A percentile compares a stretch with the other conserved stretches of the same genome.
phyloP scores from a whole-genome alignment of 2,329 filamentous ascomycete genomes.

The Lithohypha guttulata region DNA sequence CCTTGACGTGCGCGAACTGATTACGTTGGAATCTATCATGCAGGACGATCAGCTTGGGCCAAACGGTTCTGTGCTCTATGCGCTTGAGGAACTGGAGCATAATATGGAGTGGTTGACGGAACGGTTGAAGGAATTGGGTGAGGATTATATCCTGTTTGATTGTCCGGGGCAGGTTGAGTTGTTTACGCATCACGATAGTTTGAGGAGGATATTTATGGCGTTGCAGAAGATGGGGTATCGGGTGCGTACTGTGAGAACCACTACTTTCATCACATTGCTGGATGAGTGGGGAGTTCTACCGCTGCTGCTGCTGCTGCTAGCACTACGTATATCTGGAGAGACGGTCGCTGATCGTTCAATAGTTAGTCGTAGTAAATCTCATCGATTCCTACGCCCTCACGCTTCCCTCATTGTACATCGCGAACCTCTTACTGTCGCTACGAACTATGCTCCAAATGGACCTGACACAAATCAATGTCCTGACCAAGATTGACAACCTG shows the following conservation, averaged over 20 bases:
- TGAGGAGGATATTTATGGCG: slow-evolving; percentile 83
- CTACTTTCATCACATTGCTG: no score
- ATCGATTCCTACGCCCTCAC: slow-evolving; percentile 91
- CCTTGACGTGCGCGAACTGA: slow-evolving; percentile 77
- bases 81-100: slow-evolving; percentile 85
- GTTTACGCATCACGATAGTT: slow-evolving; percentile 85
- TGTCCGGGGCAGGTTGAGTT: slow-evolving; percentile 95
- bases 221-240: slow-evolving; percentile 86
- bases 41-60: slow-evolving; percentile 78
- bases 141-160: slow-evolving; percentile 91
- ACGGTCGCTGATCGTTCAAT: slow-evolving; percentile 24
- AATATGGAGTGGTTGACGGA: slow-evolving; percentile 89
- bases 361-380: slow-evolving; percentile 89
- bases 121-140: slow-evolving; percentile 64
- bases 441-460: slow-evolving; percentile 98
- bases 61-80: slow-evolving; percentile 86
- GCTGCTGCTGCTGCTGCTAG: no score
- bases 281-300: no score
- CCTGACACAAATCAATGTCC: slow-evolving; percentile 85
- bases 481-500: slow-evolving; percentile 96
- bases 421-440: slow-evolving; percentile 82
- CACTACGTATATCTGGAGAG: not conserved
- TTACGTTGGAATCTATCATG: slow-evolving; percentile 94
- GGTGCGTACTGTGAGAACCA: slow-evolving; percentile 45
- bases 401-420: slow-evolving; percentile 87